Evolutionary conservation across 2,329 filamentous ascomycete genomes (phyloP), one percentile per base, ranked within the genome.

Genomic region (Pseudofabraea citricarpa): DNA sequence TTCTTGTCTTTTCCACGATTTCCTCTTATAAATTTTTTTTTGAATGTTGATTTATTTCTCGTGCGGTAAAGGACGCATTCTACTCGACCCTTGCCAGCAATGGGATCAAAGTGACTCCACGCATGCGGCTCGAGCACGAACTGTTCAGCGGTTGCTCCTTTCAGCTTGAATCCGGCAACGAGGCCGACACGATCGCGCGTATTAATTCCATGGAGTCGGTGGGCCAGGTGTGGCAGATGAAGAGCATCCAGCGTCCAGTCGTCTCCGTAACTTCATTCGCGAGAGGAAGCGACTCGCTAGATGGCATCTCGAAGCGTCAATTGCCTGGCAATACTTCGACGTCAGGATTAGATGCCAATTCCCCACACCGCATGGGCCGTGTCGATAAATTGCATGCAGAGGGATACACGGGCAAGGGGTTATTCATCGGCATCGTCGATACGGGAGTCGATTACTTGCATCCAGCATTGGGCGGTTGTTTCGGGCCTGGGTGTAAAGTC

Each of bases 401-500:
- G 27, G 68, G 69, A n/a, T 52, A 66, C 12, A 69, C 63, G 0
- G 70, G 70, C 26, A 60, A 65, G 24, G 69, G 69, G 1, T 51
- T 68, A 21, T 60, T 59, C 13, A 57, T 73, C 15, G 69, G 61
- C 8, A 53, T 71, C 22, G 57, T 73, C 33, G 66, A 43, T 29
- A 36, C 32, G 9, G 41, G 41, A 13, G 35, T 43, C 6, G 41
- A 43, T 19, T 43, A 36, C 20, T 16, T 19, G 20, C 31, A 43
- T 18, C 41, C 41, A 19, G 31, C 41, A 4, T 24, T 43, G 16
- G 41, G 41, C 9, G 41, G 41, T 2, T 36, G 41, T 5, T 43
- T 43, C 22, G 41, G 41, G 6, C 16, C 22, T 13, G 31, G 41
- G 7, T 36, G 33, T 37, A 38, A 41, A 27, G 21, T 41, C 6